A percentile compares a stretch with the other conserved stretches of the same genome.
phyloP scores from a whole-genome alignment of 441 rosid species.

The Populus hybrid region DNA sequence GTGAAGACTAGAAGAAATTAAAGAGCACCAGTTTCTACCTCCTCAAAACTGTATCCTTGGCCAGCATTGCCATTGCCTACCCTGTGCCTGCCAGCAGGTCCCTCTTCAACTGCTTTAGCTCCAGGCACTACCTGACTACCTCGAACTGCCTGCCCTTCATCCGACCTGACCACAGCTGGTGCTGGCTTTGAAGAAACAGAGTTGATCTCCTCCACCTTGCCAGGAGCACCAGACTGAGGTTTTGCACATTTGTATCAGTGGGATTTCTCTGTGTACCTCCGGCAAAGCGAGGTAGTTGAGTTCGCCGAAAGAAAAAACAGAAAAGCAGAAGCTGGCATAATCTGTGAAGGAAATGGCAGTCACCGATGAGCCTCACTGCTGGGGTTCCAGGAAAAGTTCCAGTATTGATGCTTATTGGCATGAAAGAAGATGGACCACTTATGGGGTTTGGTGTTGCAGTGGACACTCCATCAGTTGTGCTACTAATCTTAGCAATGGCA shows the following conservation, averaged over 20 bases:
- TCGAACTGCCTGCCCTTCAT: conserved; percentile 74
- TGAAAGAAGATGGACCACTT: conserved; percentile 79
- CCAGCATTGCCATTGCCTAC: conserved; percentile 98
- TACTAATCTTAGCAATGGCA: conserved; percentile 95
- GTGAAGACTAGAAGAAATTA: not conserved
- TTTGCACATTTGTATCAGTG: conserved; percentile 65
- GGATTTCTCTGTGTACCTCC: conserved; percentile 52
- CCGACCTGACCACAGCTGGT: conserved; percentile 54
- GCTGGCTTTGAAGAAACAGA: conserved; percentile 60
- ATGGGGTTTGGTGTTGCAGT: conserved; percentile 69
- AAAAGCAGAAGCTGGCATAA: conserved; percentile 94
- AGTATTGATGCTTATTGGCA: conserved; percentile 98
- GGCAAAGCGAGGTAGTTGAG: conserved; percentile 58
- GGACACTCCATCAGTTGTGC: conserved; percentile 72
- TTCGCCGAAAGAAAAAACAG: conserved; percentile 87
- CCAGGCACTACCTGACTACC: conserved; percentile 66
- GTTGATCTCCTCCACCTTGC: conserved; percentile 80
- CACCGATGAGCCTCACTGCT: conserved; percentile 99
- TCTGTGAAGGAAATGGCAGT: conserved; percentile 98
- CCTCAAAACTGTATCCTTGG: conserved; percentile 99
- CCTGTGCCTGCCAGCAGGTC: conserved; percentile 69
- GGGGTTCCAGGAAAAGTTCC: conserved; percentile 99
- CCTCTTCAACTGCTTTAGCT: conserved; percentile 81
- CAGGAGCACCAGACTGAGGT: conserved; percentile 69
- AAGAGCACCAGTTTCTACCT: conserved; percentile 47